A percentile compares a stretch with the other conserved stretches of the same genome.
These are phyloP conservation scores for Rubus parviflorus DNA, from an alignment of 306 rosid genomes.

Conservation along the genomic window DNA sequence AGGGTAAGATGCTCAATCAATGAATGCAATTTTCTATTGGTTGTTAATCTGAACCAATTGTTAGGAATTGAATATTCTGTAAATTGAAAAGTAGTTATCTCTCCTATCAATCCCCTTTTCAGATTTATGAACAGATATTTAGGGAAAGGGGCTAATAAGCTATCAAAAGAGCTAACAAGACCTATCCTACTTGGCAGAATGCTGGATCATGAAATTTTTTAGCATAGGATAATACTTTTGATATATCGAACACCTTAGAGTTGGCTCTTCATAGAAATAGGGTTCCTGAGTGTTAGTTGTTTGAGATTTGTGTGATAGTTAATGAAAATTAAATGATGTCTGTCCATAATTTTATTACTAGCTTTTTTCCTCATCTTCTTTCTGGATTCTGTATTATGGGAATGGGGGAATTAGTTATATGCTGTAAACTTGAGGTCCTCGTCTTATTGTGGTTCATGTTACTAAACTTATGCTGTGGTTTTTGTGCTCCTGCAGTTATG, in stretches of 20 bases:
- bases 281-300: neutral
- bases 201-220: neutral
- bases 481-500: constrained; percentile 55
- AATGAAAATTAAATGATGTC: neutral
- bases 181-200: neutral
- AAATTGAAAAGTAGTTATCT: neutral
- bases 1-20: constrained; percentile 45
- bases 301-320: neutral
- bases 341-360: neutral
- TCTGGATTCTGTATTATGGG: neutral
- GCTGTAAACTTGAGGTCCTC: neutral
- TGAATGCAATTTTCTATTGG: constrained; percentile 19
- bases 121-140: neutral
- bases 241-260: neutral
- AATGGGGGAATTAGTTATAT: neutral
- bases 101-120: neutral
- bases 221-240: neutral
- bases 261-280: neutral
- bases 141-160: neutral
- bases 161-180: neutral
- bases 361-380: neutral
- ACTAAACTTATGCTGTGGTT: constrained; percentile 1
- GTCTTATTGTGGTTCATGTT: neutral
- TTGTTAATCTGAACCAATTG: neutral
- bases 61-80: neutral